A percentile compares a stretch with the other conserved stretches of the same genome.
phyloP scores from a whole-genome alignment of 768 basidiomycete species.

The Boletus rex-veris region DNA sequence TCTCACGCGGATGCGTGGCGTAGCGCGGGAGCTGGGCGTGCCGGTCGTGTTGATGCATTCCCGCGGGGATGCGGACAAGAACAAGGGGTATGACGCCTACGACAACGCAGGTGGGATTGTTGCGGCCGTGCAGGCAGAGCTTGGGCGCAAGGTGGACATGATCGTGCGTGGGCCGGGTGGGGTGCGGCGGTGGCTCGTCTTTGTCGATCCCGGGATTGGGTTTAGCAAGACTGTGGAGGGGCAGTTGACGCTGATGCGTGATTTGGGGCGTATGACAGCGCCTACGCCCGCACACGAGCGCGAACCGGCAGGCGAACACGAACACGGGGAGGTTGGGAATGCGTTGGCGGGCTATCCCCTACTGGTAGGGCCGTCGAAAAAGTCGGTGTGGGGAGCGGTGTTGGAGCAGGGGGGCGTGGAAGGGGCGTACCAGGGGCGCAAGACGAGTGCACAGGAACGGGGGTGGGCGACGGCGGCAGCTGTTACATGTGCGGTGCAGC shows the following conservation, averaged over 20 bases:
- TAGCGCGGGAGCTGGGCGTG: slow-evolving; percentile 60
- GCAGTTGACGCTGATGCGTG: slow-evolving; percentile 66
- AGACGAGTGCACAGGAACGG: slow-evolving; percentile 63
- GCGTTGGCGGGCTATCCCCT: slow-evolving; percentile 56
- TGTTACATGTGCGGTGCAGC: slow-evolving; percentile 70
- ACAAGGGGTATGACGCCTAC: slow-evolving; percentile 64
- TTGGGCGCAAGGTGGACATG: slow-evolving; percentile 61
- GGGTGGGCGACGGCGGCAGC: slow-evolving; percentile 77
- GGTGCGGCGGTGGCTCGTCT: slow-evolving; percentile 81
- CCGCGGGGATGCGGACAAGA: slow-evolving; percentile 71
- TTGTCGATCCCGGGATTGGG: slow-evolving; percentile 90
- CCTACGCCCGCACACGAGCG: slow-evolving; percentile 39
- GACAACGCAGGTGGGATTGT: slow-evolving; percentile 46
- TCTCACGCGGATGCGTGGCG: slow-evolving; percentile 56
- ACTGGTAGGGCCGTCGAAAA: slow-evolving; percentile 78
- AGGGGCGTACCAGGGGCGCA: slow-evolving; percentile 42
- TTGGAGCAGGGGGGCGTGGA: slow-evolving; percentile 44
- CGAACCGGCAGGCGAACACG: slow-evolving; percentile 33
- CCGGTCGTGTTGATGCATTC: slow-evolving; percentile 96
- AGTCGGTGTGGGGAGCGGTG: slow-evolving; percentile 76
- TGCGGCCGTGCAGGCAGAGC: slow-evolving; percentile 65
- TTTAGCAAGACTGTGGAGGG: slow-evolving; percentile 85
- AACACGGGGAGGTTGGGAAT: too few relatives aligned
- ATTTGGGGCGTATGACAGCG: slow-evolving; percentile 45
- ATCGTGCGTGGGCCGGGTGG: slow-evolving; percentile 69